Evolutionary conservation across 1,139 yeast genomes (phyloP), one percentile per base, ranked within the genome.

Genomic region (Geotrichum klebahnii): DNA sequence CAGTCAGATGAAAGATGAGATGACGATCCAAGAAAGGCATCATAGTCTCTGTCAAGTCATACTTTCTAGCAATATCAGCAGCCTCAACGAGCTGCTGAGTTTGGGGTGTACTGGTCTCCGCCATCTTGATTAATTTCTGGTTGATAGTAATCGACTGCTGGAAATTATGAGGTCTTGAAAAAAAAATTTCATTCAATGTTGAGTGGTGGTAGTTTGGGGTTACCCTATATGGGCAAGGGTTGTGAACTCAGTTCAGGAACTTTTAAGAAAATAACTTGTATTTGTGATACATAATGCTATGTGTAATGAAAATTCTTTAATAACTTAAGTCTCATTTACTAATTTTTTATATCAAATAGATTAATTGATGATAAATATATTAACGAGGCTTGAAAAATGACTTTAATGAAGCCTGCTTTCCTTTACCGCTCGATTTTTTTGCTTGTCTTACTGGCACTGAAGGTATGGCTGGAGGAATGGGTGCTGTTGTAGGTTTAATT

Each of bases 11-110:
- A 56, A 74, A 78, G 52, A 75, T 69, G 61, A 80, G 66, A 58
- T 79, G 82, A 58, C 83, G 73, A 64, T 80, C 85, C 59, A 80
- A 66, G 59, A 77, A 79, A 42, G 78, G 79, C 57, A 76, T 67
- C 56, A 79, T 65, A 62, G 74, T 74, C 50, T 70, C 69, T 12
- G 82, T 77, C 59, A 80, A 66, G 57, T 79, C 83, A 63, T 75
- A 75, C 53, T 59, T 58, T 37, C 53, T 37, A 9, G 55, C 55
- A 31, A 52, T 48, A 12, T 44, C 55, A 29, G 44, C 44, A 36
- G 55, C 44, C 39, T 52, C 47, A 16, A 41, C 42, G 20, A 16
- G 17, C 34, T 34, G 48, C 32, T 44, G 38, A 40, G 42, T 17
- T 34, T 20, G 31, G 12, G 45, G 38, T 22, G 32, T 33, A 38